Evolutionary conservation across 2,329 filamentous ascomycete species (phyloP), one percentile per base, ranked within the genome.

Genomic region (Monosporascus sp.): DNA sequence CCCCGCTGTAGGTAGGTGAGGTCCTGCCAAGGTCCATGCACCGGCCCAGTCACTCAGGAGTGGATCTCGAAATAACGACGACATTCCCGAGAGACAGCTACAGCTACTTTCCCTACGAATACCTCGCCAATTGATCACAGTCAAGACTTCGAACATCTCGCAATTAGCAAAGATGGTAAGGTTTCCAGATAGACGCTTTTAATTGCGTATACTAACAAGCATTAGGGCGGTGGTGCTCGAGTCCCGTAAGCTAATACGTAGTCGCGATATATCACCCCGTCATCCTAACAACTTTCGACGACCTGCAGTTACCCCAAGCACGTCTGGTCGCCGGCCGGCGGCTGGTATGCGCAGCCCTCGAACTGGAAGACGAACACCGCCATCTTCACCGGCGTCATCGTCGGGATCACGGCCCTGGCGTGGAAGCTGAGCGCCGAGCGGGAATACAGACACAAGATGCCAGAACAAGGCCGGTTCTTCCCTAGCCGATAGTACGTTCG

Each of bases 291-390:
- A 54, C 50, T 56, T 53, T 55, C 31, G 59, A 55, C 63, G 60
- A 55, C 53, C 58, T 53, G 35, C 66, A 96, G 91, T 69, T 96
- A 96, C 76, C 92, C 91, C 73, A 97, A 96, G 81, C 93, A 99
- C 81, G 91, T 99, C 81, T 99, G 94, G 94, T 97, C 94, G 68
- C 94, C 94, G 58, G 81, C 93, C 61, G 94, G 94, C 81, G 94
- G 94, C 75, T 99, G 94, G 94, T 99, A 99, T 75, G 78, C 87
- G 51, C 93, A 96, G 72, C 94, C 94, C 51, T 79, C 82, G 63
- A 99, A 99, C 81, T 99, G 94, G 94, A 94, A 88, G 72, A 76
- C 78, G 66, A 99, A 99, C 79, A 99, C 94, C 5, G 80, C 87
- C 52, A 78, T 94, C 62, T 85, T 91, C 69, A 82, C 82, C 55